Base-by-base conservation (phyloP, 805 yeast genomes). In the Pichia occidentalis region DNA sequence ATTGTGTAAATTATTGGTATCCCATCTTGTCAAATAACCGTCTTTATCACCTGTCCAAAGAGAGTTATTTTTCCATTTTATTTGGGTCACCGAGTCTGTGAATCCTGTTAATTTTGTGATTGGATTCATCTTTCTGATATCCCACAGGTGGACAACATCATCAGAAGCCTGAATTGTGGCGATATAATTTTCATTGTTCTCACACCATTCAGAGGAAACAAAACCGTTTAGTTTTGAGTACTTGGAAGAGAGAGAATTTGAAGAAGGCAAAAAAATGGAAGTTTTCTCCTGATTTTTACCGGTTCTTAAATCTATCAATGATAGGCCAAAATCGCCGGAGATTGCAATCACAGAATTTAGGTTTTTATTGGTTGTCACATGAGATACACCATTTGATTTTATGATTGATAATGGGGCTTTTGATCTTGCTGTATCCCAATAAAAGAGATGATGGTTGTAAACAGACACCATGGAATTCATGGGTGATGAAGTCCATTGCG, bases 321-420 rank as follows among this genome's bases (percentile, higher is more conserved):
- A 78, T 8, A 85, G 70, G 2, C 95, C 95, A 52, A 77, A 77
- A 18, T 70, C 68, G 4, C 86, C 86, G 42, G 83, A 77, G 2
- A 81, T 59, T 0, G 86, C 81, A 37, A 79, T 50, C 17, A 80
- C 60, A 18, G 78, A 75, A 47, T 67, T 68, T 30, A 71, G 56
- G 33, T 60, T 49, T 4, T 68, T 53, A 28, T 73, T 68, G 21
- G 71, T 54, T 46, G 78, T 80, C 40, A 80, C 71, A 30, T 66
- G 60, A 10, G 60, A 49, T 3, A 79, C 53, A 0, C 85, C 84
- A 1, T 65, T 56, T 14, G 72, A 62, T 30, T 65, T 67, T 24
- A 74, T 65, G 37, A 76, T 74, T 33, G 75, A 56, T 9, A 75
- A 56, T 3, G 94, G 94, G 16, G 62, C 51, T 53, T 77, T 69